These are phyloP conservation scores for Rhizopogon salebrosus DNA, from an alignment of 768 basidiomycete genomes.

Conservation along the genomic window DNA sequence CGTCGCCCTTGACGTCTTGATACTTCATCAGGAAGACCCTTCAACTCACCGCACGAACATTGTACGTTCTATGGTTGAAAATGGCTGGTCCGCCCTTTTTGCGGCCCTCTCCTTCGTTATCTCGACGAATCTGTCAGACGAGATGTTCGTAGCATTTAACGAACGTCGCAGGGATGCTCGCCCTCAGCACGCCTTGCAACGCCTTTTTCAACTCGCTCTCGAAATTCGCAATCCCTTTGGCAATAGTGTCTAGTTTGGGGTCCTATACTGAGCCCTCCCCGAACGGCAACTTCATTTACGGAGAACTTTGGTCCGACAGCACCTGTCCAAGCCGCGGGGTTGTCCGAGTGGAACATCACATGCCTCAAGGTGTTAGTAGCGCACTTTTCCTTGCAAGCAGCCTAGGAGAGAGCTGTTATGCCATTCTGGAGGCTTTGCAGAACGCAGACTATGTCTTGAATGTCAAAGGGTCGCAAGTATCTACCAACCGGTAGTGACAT, in stretches of 20 bases:
- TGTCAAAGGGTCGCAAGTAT: slow-evolving; percentile 42
- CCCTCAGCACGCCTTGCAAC: slow-evolving; percentile 80
- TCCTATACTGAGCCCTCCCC: slow-evolving; percentile 49
- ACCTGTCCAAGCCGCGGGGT: slow-evolving; percentile 55
- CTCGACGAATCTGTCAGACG: slow-evolving; percentile 86
- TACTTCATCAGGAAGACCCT: slow-evolving; percentile 48
- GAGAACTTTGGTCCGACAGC: slow-evolving; percentile 63
- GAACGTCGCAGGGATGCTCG: slow-evolving; percentile 86
- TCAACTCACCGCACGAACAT: slow-evolving; percentile 54
- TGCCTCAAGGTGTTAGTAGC: slow-evolving; percentile 84
- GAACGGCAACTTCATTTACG: slow-evolving; percentile 51
- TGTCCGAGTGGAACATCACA: slow-evolving; percentile 87
- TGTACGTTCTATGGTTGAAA: slow-evolving; percentile 75
- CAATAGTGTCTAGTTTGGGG: slow-evolving; percentile 83
- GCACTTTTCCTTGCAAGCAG: slow-evolving; percentile 80
- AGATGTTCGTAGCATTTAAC: slow-evolving; percentile 77
- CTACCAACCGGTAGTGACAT: slow-evolving; percentile 25
- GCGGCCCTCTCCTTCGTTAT: slow-evolving; percentile 88
- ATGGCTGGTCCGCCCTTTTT: slow-evolving; percentile 88
- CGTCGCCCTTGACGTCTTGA: slow-evolving; percentile 59
- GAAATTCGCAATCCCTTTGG: slow-evolving; percentile 89
- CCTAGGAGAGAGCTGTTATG: slow-evolving; percentile 89
- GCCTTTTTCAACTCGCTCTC: slow-evolving; percentile 87
- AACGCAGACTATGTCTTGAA: slow-evolving; percentile 92
- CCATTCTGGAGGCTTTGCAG: slow-evolving; percentile 85